Base-by-base conservation (phyloP, 2,329 filamentous ascomycete species). In the Fusarium sambucinum region DNA sequence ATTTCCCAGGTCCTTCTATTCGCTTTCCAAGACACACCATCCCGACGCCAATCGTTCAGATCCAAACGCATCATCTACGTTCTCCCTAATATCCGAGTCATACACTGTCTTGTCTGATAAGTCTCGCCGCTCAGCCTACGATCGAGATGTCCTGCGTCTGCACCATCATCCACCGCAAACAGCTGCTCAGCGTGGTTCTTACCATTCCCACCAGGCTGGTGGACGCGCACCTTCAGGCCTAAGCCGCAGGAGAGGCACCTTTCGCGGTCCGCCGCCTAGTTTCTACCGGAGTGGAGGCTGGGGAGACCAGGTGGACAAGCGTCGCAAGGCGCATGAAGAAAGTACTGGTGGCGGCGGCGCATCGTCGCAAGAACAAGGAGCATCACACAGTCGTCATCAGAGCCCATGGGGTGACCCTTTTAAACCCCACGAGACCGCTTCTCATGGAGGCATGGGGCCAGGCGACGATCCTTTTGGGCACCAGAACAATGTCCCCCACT, bases 11-110 rank as follows among this genome's bases (percentile, higher is more conserved):
- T 88, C 88, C 71, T 99, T 97, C 87, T 98, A 97, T 85, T 81
- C 86, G 64, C 92, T 98, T 77, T 97, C 94, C 76, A 97, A 97
- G 81, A 82, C 86, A 55, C 91, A 97, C 85, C 96, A 99, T 80
- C 96, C 96, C 1, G 96, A 99, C 84, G 89, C 90, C 77, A 96
- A 98, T 84, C 92, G 86, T 63, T 77, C 86, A 72, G 91, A 97
- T 79, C 91, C 92, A 6, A 77, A 81, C 60, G 92, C 94, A 66
- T 84, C 89, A 6, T 82, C 87, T 59, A 92, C 90, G 77, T 99
- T 97, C 84, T 89, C 94, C 78, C 86, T 88, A 72, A 91, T 97
- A 77, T 91, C 89, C 76, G 91, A 96, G 77, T 94, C 94, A 71
- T 97, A 97, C 83, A 84, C 88, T 59, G 80, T 92, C 44, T 91